Evolutionary conservation across 2,329 filamentous ascomycete genomes (phyloP).

Genomic region (Tolypocladium nubicola): DNA sequence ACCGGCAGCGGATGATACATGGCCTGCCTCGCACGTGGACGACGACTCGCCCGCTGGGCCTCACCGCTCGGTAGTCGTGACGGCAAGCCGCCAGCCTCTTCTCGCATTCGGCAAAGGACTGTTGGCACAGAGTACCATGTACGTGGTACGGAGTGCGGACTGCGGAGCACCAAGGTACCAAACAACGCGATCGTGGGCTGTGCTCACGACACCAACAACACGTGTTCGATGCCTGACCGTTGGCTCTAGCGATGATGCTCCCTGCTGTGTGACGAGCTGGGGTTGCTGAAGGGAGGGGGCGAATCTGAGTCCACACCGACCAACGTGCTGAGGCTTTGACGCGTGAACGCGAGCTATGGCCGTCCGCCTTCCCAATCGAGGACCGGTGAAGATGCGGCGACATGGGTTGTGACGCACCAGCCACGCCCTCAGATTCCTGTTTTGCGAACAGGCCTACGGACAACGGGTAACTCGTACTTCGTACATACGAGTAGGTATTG

Average conservation of each 20-base stretch:
- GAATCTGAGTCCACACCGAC: not conserved
- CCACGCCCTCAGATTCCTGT: not conserved
- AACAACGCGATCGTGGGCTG: not conserved
- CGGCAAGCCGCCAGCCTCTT: not conserved
- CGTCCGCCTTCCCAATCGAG: slow-evolving; percentile 18
- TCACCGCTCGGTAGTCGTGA: not conserved
- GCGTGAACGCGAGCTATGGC: not conserved
- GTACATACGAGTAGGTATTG: not conserved
- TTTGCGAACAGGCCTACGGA: not conserved
- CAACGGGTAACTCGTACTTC: no score
- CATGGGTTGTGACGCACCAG: slow-evolving; percentile 5
- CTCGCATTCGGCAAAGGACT: not conserved
- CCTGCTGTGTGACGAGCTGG: not conserved
- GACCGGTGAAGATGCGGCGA: slow-evolving; percentile 18
- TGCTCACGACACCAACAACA: not conserved
- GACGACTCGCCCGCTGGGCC: not conserved
- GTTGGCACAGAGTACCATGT: not conserved
- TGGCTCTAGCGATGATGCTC: not conserved
- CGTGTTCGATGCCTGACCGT: not conserved
- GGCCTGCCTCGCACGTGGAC: not conserved
- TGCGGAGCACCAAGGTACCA: not conserved
- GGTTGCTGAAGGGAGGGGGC: not conserved
- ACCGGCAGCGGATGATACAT: not conserved
- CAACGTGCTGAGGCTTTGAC: not conserved
- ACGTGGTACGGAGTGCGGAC: not conserved